Conservation (phyloP, 1,139 yeast species). For the Magnusiomyces fungicola region DNA sequence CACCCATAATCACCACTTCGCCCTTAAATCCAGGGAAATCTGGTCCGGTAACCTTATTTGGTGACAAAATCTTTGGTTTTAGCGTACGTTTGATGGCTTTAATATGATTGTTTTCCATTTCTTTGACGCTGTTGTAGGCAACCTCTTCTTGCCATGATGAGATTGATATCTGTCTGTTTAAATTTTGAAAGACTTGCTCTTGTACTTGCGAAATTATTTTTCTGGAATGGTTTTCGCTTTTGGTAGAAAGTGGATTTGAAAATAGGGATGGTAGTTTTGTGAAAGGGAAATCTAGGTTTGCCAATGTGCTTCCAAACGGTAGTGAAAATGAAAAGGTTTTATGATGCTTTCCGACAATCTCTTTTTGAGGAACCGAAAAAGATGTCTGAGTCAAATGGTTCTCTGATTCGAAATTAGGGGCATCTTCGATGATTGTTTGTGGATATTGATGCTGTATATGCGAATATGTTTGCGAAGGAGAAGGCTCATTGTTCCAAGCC, state of each 20-base stretch:
- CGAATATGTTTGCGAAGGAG: constrained; percentile 2
- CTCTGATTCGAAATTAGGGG: constrained; percentile 4
- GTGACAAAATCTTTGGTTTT: constrained; percentile 44
- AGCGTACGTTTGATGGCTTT: constrained; percentile 62
- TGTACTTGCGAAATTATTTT: constrained; percentile 3
- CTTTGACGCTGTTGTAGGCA: constrained; percentile 47
- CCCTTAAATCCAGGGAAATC: constrained; percentile 44
- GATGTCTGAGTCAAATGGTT: constrained; percentile 1
- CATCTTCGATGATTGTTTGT: constrained; percentile 29
- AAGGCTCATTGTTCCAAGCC: too few species aligned
- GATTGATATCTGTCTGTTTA: constrained; percentile 51
- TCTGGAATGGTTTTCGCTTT: not conserved
- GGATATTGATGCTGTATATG: constrained; percentile 24
- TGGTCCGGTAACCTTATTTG: constrained; percentile 24
- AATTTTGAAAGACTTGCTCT: constrained; percentile 25
- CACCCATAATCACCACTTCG: constrained; percentile 74
- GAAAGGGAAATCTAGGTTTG: constrained; percentile 21
- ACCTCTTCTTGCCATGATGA: constrained; percentile 58
- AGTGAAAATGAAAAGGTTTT: constrained; percentile 28
- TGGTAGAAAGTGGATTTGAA: constrained; percentile 8
- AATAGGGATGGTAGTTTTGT: constrained; percentile 19
- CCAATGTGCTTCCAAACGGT: constrained; percentile 30
- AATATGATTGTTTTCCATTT: constrained; percentile 58
- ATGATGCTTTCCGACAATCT: constrained; percentile 10
- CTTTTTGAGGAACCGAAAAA: constrained; percentile 4